Evolutionary conservation across 2,329 filamentous ascomycete species (phyloP).

Genomic region (Monosporascus sp.): DNA sequence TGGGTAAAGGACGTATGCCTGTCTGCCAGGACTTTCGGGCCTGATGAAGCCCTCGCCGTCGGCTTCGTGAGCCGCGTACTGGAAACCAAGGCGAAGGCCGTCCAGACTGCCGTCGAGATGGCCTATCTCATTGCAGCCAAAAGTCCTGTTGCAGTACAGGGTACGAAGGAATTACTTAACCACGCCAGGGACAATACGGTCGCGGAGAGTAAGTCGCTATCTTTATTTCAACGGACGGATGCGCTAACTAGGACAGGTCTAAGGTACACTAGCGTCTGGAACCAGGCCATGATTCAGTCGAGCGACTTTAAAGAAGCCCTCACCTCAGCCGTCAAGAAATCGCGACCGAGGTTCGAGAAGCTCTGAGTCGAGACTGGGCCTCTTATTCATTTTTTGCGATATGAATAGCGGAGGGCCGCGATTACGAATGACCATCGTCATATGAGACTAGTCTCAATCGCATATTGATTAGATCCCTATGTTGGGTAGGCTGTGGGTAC

Average conservation of each 20-base stretch:
- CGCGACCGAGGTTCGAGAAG: conserved; percentile 78
- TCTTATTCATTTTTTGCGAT: neutral
- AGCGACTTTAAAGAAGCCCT: conserved; percentile 70
- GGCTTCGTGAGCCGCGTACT: conserved; percentile 66
- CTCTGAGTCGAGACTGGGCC: conserved; percentile 41
- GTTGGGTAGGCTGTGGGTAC: too few relatives aligned
- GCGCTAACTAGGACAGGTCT: conserved; percentile 45
- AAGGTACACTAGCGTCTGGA: conserved; percentile 84
- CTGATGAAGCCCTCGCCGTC: conserved; percentile 62
- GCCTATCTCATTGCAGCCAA: conserved; percentile 62
- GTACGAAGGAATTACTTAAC: conserved; percentile 26
- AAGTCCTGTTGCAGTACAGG: conserved; percentile 60
- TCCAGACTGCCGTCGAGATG: conserved; percentile 20
- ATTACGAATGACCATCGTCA: neutral
- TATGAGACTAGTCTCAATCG: neutral
- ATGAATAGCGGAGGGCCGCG: too few relatives aligned
- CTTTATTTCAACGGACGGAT: neutral
- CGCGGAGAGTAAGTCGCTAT: conserved; percentile 57
- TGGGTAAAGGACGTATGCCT: conserved; percentile 79
- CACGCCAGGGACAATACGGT: conserved; percentile 68
- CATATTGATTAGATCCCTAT: too few relatives aligned
- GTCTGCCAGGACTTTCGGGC: conserved; percentile 63
- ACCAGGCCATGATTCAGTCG: conserved; percentile 75
- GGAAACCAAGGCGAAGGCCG: conserved; percentile 32
- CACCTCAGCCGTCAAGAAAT: conserved; percentile 70